These are phyloP conservation scores for Daldinia sp. DNA, from an alignment of 2,329 filamentous ascomycete species.

Conservation along the genomic window DNA sequence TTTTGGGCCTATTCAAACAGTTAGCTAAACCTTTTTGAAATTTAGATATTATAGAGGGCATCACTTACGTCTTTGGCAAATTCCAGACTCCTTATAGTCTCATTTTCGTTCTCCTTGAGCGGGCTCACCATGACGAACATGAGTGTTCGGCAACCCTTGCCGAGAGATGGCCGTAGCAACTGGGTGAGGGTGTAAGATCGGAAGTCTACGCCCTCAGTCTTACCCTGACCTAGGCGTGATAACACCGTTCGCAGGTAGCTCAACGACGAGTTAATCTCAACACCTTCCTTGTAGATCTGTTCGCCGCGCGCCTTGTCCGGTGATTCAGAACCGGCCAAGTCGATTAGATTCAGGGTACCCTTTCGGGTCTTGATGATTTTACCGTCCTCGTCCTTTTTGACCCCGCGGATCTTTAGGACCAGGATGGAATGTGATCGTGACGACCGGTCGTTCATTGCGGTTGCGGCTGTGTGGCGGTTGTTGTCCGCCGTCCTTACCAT, in stretches of 20 bases:
- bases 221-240: slow-evolving; percentile 84
- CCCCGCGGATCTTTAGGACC: slow-evolving; percentile 79
- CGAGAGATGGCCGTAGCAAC: slow-evolving; percentile 90
- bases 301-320: slow-evolving; percentile 76
- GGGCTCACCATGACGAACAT: slow-evolving; percentile 99
- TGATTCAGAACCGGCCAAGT: slow-evolving; percentile 92
- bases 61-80: slow-evolving; percentile 87
- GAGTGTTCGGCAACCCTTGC: slow-evolving; percentile 94
- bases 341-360: slow-evolving; percentile 93
- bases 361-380: slow-evolving; percentile 76
- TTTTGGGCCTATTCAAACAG: slow-evolving; percentile 41
- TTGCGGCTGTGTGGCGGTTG: slow-evolving; percentile 92
- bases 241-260: slow-evolving; percentile 95
- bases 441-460: slow-evolving; percentile 95
- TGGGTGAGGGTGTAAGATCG: slow-evolving; percentile 97
- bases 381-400: slow-evolving; percentile 75
- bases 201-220: slow-evolving; percentile 85
- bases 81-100: slow-evolving; percentile 92
- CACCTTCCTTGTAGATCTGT: slow-evolving; percentile 89
- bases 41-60: neutral
- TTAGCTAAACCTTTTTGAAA: slow-evolving; percentile 8
- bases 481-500: slow-evolving; percentile 83
- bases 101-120: slow-evolving; percentile 86
- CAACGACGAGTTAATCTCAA: slow-evolving; percentile 96
- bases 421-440: slow-evolving; percentile 97